Conservation (phyloP, 192 early-diverging fungal genomes). For the Diversispora epigaea region DNA sequence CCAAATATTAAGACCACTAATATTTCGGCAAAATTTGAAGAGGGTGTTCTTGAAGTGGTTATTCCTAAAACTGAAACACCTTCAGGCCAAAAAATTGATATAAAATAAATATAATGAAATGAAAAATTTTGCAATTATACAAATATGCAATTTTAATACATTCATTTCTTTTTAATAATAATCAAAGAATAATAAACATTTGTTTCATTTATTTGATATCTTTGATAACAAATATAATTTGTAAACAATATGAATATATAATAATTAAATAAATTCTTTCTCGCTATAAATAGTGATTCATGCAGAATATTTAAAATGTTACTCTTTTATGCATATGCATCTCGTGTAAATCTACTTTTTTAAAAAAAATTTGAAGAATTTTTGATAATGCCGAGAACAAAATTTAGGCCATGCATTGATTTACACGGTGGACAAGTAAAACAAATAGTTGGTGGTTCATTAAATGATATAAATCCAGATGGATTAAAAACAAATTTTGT, state of each 20-base stretch:
- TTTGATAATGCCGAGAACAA: conserved; percentile 43
- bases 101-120: conserved; percentile 27
- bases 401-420: conserved; percentile 98
- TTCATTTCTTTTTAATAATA: too few species aligned
- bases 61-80: conserved; percentile 43
- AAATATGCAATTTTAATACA: too few species aligned
- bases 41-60: conserved; percentile 54
- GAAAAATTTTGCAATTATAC: too few species aligned
- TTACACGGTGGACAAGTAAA: conserved; percentile 96
- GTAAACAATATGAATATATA: too few species aligned
- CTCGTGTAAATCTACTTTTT: too few species aligned
- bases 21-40: conserved; percentile 52
- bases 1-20: conserved; percentile 44
- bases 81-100: conserved; percentile 48
- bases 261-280: too few species aligned
- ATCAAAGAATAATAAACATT: too few species aligned
- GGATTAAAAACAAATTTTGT: conserved; percentile 90
- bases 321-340: too few species aligned
- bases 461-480: conserved; percentile 62
- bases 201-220: too few species aligned
- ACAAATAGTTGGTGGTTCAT: conserved; percentile 96
- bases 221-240: too few species aligned
- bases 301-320: too few species aligned
- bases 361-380: not conserved
- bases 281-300: too few species aligned